These are phyloP conservation scores for Chlamydomonas reinhardtii DNA, from an alignment of 163 green algal genomes.

Conservation along the genomic window DNA sequence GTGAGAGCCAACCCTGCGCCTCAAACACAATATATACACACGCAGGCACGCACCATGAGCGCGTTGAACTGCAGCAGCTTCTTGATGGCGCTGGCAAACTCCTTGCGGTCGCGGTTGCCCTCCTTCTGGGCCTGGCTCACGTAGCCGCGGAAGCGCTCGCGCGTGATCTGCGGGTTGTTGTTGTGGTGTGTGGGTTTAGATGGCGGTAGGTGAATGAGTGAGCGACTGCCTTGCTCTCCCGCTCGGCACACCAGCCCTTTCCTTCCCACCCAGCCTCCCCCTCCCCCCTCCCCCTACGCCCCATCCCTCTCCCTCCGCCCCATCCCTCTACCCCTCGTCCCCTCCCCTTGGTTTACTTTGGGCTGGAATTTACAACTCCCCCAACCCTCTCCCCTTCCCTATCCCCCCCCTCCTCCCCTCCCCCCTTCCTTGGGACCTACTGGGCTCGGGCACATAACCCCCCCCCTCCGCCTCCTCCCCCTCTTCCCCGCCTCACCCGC, in stretches of 20 bases:
- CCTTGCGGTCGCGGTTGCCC: constrained; percentile 59
- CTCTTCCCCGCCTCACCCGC: background rate
- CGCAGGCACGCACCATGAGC: constrained; percentile 65
- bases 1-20: too few species aligned
- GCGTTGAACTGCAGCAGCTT: constrained; percentile 94
- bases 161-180: constrained; percentile 41
- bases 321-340: too few species aligned
- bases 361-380: too few species aligned
- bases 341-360: too few species aligned
- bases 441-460: too few species aligned
- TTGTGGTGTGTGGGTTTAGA: background rate
- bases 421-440: too few species aligned
- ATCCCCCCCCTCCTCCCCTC: background rate
- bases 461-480: background rate
- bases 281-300: too few species aligned
- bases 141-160: constrained; percentile 83
- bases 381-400: too few species aligned
- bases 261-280: background rate
- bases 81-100: constrained; percentile 73
- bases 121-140: constrained; percentile 79
- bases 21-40: too few species aligned
- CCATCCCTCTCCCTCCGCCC: background rate
- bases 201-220: background rate
- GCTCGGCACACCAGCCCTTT: background rate
- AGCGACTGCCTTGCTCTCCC: background rate